Base-by-base conservation (phyloP, 192 early-diverging fungal genomes). In the Ambispora gerdemannii region DNA sequence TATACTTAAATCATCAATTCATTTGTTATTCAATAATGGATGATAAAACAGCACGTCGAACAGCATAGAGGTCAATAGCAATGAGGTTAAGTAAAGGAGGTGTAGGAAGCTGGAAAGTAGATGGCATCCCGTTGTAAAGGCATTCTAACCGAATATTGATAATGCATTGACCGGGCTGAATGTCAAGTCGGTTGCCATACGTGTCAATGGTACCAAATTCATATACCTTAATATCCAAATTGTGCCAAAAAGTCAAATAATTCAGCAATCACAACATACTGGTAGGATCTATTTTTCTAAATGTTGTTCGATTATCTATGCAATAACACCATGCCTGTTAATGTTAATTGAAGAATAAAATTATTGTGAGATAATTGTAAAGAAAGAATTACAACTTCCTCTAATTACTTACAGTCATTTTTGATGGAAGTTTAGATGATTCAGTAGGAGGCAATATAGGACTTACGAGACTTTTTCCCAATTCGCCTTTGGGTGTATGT, bases 141-240 rank as follows among this genome's bases (percentile, higher is more conserved):
- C 62, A 63, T 63, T 4, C 36, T 19, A 63, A 25, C 43, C 27
- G 62, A 63, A 63, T 63, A 1, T 24, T 63, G n/a, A 63, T 63
- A 27, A 63, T 3, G 0, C 24, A 0, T 47, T 63, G 62, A 3
- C 36, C 19, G 22, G 38, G 62, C 43, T 47, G 62, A 6, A 47
- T 4, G 20, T 63, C 43, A 20, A 63, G 34, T 13, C 2, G 24
- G 43, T 22, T 47, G 20, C 22, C 22, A 6, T 3, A 3, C 17
- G 3, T 0, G 3, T 47, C 1, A 47, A 24, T 28, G 15, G 34
- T 28, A 25, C 36, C 36, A 63, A 63, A 63, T 38, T 63, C 36
- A n/a, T 63, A 63, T 63, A 11, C 15, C 6, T 24, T 22, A 31
- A 24, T 17, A 63, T 30, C 27, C 7, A 25, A 33, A 8, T 59